Evolutionary conservation across 768 basidiomycete genomes (phyloP).

Genomic region (Lactifluus piperatus): DNA sequence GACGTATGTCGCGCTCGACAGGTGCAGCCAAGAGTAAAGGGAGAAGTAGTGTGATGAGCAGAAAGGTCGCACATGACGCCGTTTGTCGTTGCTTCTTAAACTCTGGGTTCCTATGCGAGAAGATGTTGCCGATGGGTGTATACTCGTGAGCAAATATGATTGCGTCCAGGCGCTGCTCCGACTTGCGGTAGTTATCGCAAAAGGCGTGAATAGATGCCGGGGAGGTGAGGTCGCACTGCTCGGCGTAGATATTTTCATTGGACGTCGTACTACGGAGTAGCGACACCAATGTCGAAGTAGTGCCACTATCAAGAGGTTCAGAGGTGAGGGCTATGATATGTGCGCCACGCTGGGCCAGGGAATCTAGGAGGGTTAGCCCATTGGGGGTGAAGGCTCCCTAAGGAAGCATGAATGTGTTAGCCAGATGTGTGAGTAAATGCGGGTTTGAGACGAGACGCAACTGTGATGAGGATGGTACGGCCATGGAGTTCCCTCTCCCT

Average conservation of each 20-base stretch:
- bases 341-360: slow-evolving; percentile 64
- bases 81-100: slow-evolving; percentile 37
- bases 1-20: slow-evolving; percentile 83
- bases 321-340: slow-evolving; percentile 69
- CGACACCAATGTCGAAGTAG: slow-evolving; percentile 51
- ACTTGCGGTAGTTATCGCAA: slow-evolving; percentile 56
- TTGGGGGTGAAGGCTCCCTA: slow-evolving; percentile 72
- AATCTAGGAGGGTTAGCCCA: slow-evolving; percentile 58
- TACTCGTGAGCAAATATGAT: slow-evolving; percentile 77
- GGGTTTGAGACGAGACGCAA: slow-evolving; percentile 27
- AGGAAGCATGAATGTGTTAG: neutral
- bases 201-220: slow-evolving; percentile 62
- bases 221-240: slow-evolving; percentile 64
- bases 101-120: slow-evolving; percentile 23
- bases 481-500: slow-evolving; percentile 72
- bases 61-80: slow-evolving; percentile 60
- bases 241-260: slow-evolving; percentile 74
- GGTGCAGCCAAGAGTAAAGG: slow-evolving; percentile 77
- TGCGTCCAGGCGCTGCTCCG: slow-evolving; percentile 63
- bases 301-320: slow-evolving; percentile 43
- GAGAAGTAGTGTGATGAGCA: slow-evolving; percentile 69
- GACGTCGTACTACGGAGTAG: slow-evolving; percentile 59
- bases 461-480: slow-evolving; percentile 62
- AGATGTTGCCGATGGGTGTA: slow-evolving; percentile 47
- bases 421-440: neutral